Evolutionary conservation across 106 monocot species (phyloP), one percentile per base, ranked within the genome.

Genomic region (Gastrodia elata): DNA sequence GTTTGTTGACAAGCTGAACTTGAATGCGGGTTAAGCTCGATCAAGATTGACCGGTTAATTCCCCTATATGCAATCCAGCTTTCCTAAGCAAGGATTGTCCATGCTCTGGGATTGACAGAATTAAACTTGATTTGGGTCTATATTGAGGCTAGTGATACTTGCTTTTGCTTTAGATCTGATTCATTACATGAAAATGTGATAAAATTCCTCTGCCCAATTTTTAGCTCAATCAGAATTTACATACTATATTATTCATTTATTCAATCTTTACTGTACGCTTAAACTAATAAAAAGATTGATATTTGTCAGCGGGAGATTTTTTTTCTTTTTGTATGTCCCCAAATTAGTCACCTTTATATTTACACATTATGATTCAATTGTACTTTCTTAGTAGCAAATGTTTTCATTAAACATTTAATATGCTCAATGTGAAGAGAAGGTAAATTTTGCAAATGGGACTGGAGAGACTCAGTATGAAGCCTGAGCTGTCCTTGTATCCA

Each of bases 101-200:
- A 67, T 38, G 18, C 25, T 18, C 67, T 67, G 37, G 67, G 20
- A 35, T 37, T 34, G 36, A 67, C 67, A 2, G 36, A 18, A 20
- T 67, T 67, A 67, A 67, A 67, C 8, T 67, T 15, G 2, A 9
- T 67, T 37, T 67, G 67, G 67, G 67, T n/a, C 36, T 36, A 35
- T 67, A 27, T 38, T 5, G 34, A 15, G 33, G 36, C 13, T 36
- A 36, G 18, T 3, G 20, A 16, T 18, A 16, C 6, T 67, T 36
- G 10, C 5, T 6, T 67, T 34, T 67, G 18, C 26, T 20, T 67
- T 67, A 67, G 36, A 61, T 61, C 30, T 5, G 14, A 28, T 32
- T 67, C 15, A 36, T 67, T 16, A 18, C 18, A 28, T 67, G 67
- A 37, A 18, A 35, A 35, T 65, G 33, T 2, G 67, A 4, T 28